Conservation (phyloP, 129 eudicot genomes). For the Artemisia annua region DNA sequence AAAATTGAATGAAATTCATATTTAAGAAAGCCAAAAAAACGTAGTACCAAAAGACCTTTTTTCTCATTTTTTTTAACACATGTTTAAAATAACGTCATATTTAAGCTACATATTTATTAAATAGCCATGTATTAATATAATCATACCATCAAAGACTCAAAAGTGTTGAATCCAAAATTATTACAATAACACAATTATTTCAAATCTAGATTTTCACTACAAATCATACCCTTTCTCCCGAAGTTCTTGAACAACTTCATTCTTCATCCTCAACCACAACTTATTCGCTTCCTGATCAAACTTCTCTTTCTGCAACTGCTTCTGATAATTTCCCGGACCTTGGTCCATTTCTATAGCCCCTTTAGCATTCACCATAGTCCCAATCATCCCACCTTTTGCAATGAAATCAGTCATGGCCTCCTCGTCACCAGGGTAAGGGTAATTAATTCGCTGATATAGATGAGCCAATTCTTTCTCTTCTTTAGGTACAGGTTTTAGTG, state of each 20-base stretch:
- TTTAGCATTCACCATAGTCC: constrained; percentile 79
- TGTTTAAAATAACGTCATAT: too few species aligned
- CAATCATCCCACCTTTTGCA: constrained; percentile 92
- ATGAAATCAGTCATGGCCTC: constrained; percentile 95
- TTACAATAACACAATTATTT: constrained; percentile 13
- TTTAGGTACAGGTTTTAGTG: constrained; percentile 78
- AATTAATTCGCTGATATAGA: constrained; percentile 67
- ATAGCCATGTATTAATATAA: constrained; percentile 26
- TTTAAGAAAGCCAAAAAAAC: too few species aligned
- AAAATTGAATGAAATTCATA: too few species aligned
- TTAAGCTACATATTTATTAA: constrained; percentile 34
- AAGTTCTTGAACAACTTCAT: constrained; percentile 86
- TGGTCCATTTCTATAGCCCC: constrained; percentile 69
- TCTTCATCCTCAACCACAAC: constrained; percentile 95
- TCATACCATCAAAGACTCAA: neutral
- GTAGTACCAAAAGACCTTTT: too few species aligned
- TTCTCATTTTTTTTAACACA: too few species aligned
- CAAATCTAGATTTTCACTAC: constrained; percentile 36
- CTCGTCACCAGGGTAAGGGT: constrained; percentile 90
- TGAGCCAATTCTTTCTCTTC: constrained; percentile 90
- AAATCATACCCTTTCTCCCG: constrained; percentile 81
- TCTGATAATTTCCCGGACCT: constrained; percentile 70
- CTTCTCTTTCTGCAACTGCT: constrained; percentile 91
- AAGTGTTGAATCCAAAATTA: constrained; percentile 13
- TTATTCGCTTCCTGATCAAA: constrained; percentile 79